Conservation (phyloP, 371 early-diverging fungal species). For the Globomyces sp. region DNA sequence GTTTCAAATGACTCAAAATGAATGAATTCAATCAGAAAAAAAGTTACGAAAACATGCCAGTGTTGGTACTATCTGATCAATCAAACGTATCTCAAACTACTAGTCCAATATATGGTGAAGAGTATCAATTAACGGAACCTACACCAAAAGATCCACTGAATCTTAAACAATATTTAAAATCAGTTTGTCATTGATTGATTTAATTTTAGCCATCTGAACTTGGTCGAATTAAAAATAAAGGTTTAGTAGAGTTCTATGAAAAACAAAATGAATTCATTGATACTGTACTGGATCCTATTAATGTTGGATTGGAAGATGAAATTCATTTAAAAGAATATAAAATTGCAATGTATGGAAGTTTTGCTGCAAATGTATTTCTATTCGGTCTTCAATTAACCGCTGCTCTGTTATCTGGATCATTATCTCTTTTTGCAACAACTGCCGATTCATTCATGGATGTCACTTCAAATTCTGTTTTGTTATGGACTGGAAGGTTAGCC, state of each 20-base stretch:
- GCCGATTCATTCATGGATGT: constrained; percentile 93
- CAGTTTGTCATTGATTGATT: too few species aligned
- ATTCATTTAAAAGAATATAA: constrained; percentile 32
- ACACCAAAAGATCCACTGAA: too few species aligned
- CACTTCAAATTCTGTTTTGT: constrained; percentile 12
- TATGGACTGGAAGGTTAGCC: constrained; percentile 23
- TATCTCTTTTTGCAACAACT: constrained; percentile 89
- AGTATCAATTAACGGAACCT: too few species aligned
- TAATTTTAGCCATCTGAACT: background rate
- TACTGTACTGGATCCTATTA: constrained; percentile 14
- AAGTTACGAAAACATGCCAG: too few species aligned
- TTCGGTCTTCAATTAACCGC: constrained; percentile 80
- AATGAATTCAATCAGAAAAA: too few species aligned
- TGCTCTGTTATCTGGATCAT: constrained; percentile 78
- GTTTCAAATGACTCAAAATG: too few species aligned
- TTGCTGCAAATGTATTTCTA: constrained; percentile 74
- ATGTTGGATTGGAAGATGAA: constrained; percentile 16
- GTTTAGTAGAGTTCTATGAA: constrained; percentile 67
- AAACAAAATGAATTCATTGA: constrained; percentile 65
- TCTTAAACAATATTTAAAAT: too few species aligned
- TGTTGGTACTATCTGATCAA: too few species aligned
- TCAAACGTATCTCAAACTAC: too few species aligned
- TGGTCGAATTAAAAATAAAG: constrained; percentile 16
- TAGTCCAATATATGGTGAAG: too few species aligned
- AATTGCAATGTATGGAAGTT: constrained; percentile 83